Base-by-base conservation (phyloP, 2,329 filamentous ascomycete species). In the Scedosporium boydii region DNA sequence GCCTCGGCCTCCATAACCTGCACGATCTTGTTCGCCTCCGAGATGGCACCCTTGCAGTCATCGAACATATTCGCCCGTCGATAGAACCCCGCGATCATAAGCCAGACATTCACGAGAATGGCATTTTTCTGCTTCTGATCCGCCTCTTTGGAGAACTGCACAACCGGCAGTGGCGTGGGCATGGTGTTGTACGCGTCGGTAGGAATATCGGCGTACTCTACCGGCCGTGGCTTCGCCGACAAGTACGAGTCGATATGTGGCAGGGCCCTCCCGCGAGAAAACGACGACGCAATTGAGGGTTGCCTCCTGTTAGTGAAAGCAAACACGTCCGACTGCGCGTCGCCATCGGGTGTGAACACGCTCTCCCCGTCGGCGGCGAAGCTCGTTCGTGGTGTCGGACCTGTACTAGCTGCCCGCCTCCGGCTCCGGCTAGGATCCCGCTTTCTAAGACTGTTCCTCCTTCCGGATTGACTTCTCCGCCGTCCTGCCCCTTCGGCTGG, bases 71-170 rank as follows among this genome's bases (percentile, higher is more conserved):
- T 84, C 6, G 93, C 91, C 61, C 91, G 85, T 29, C 91, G 85
- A 71, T 98, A 99, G 66, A 98, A 87, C 0, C 89, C 89, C 2
- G 91, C 89, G 65, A 97, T 91, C 71, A 95, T 88, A 7, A 97
- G 80, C 95, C 95, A 99, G 38, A 97, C 87, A 66, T 88, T 88
- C 21, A 92, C 78, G 16, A 99, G 72, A 10, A 86, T 77, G 6
- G 76, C 76, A 38, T 74, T 77, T 55, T 82, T 78, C 61, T 80
- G 80, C 34, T 77, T 75, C 66, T 75, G 77, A 65, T 80, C 76
- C 66, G 82, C 80, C 9, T 81, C 80, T 66, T 80, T 81, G 6
- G 83, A 74, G 62, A 86, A 84, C 42, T 82, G 78, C 18, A 86
- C 74, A 16, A 78, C 68, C 0, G 83, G 82, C 53, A 85, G 70